A percentile compares a stretch with the other conserved stretches of the same genome.
These are phyloP conservation scores for Solanum microdontum DNA, from an alignment of 257 asterid genomes.

Conservation along the genomic window DNA sequence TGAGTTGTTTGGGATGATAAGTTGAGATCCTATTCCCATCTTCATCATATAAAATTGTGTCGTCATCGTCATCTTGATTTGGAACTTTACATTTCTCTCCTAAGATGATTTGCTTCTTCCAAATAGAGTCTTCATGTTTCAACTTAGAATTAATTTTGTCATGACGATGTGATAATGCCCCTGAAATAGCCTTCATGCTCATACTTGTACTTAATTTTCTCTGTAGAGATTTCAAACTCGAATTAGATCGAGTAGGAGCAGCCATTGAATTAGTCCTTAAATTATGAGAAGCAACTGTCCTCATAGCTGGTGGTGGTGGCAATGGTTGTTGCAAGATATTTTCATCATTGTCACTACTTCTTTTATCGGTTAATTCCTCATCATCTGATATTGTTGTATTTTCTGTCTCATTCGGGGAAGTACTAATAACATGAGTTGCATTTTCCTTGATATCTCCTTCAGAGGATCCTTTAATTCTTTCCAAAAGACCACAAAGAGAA, in stretches of 20 bases:
- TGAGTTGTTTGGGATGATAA: constrained; percentile 33
- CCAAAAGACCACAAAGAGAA: constrained; percentile 44
- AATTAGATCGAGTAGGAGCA: constrained; percentile 3
- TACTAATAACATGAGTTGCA: neutral
- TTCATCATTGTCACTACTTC: neutral
- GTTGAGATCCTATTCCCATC: constrained; percentile 47
- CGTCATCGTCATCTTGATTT: constrained; percentile 26
- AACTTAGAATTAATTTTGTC: constrained; percentile 20
- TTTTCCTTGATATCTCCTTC: neutral
- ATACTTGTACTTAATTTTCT: constrained; percentile 29
- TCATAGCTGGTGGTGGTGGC: constrained; percentile 31
- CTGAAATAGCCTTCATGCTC: constrained; percentile 35
- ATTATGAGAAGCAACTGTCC: constrained; percentile 1
- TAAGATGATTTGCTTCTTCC: constrained; percentile 77
- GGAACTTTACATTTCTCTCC: constrained; percentile 84
- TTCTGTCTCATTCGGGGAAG: neutral
- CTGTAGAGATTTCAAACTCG: constrained; percentile 5
- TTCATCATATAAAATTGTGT: constrained; percentile 42
- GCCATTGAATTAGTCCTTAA: neutral
- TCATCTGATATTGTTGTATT: neutral
- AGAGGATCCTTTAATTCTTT: constrained; percentile 13
- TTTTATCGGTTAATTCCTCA: neutral
- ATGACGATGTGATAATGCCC: neutral
- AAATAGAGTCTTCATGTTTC: constrained; percentile 66
- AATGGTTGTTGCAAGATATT: constrained; percentile 10